phyloP scores from a whole-genome alignment of 768 basidiomycete genomes.

The Russula lepida region DNA sequence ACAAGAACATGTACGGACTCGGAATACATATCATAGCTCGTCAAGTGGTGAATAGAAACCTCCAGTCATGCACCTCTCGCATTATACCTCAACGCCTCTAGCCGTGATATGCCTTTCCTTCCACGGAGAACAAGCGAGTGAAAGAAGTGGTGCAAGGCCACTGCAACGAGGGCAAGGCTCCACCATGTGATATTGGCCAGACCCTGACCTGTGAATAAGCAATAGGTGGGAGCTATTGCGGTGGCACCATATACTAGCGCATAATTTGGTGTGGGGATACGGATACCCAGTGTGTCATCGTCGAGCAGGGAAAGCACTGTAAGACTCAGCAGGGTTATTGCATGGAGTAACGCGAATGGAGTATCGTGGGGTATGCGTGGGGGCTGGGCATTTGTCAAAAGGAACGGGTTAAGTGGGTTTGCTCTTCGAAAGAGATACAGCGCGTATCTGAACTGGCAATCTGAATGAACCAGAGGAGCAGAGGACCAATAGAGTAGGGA shows the following conservation, averaged over 20 bases:
- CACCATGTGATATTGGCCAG: conserved; percentile 17
- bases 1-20: background rate
- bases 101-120: conserved; percentile 38
- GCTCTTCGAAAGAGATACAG: conserved; percentile 35
- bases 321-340: conserved; percentile 6
- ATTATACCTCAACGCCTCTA: conserved; percentile 47
- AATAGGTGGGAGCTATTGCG: conserved; percentile 39
- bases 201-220: conserved; percentile 5
- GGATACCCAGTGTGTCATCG: background rate
- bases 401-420: conserved; percentile 42
- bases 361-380: conserved; percentile 11
- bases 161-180: conserved; percentile 9
- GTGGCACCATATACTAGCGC: conserved; percentile 30
- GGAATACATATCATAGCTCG: background rate
- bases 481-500: background rate
- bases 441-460: conserved; percentile 11
- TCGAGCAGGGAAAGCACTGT: background rate
- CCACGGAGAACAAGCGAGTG: conserved; percentile 37
- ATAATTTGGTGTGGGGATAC: background rate
- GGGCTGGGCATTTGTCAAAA: conserved; percentile 24
- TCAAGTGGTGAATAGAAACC: background rate
- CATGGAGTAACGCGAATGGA: conserved; percentile 22
- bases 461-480: background rate
- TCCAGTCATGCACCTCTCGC: conserved; percentile 42
- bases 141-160: conserved; percentile 9